Percentiles rank a stretch among this genome's conserved stretches.
These are phyloP conservation scores for Schizothecium vesticola DNA, from an alignment of 495 filamentous ascomycete genomes.

Conservation along the genomic window DNA sequence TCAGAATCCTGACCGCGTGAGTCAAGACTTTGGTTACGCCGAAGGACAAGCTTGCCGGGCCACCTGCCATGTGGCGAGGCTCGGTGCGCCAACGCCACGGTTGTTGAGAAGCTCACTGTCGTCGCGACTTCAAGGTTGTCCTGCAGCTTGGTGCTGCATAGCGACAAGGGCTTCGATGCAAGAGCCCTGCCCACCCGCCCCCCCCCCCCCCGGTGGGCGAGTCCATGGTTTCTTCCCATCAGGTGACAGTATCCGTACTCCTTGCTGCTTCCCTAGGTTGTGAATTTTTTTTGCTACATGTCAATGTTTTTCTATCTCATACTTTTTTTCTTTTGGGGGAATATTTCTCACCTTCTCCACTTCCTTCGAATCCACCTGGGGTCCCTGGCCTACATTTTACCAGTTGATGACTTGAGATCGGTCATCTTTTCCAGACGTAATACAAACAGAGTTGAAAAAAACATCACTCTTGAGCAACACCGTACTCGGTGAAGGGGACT, in stretches of 20 bases:
- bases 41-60: not conserved
- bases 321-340: not conserved
- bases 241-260: not conserved
- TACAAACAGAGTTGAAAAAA: not conserved
- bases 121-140: not conserved
- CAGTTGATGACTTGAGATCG: not conserved
- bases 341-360: not conserved
- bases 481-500: not conserved
- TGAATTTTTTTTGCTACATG: not conserved
- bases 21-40: slow-evolving; percentile 16
- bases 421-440: not conserved
- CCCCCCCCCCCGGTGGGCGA: not conserved
- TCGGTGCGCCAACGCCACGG: not conserved
- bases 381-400: not conserved
- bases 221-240: not conserved
- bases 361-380: not conserved
- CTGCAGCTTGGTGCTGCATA: not conserved
- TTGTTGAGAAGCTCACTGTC: not conserved
- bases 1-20: slow-evolving; percentile 23
- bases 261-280: not conserved
- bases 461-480: not conserved
- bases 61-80: not conserved
- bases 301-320: not conserved
- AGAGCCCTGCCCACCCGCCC: not conserved
- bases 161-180: not conserved